Base-by-base conservation (phyloP, 371 early-diverging fungal genomes). In the Catenaria anguillulae region DNA sequence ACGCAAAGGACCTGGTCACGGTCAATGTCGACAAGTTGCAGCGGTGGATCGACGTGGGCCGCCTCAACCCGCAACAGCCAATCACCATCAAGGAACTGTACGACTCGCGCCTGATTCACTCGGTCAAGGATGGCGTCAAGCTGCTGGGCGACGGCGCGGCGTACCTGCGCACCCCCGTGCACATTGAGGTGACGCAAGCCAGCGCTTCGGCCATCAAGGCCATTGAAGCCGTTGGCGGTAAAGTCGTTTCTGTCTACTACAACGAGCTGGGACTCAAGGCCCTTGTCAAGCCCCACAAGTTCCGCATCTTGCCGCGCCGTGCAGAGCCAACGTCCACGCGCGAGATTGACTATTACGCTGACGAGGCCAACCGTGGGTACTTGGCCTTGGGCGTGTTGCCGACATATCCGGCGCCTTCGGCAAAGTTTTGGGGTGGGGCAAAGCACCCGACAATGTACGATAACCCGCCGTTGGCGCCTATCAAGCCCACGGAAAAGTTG, bases 11-110 rank as follows among this genome's bases (percentile, higher is more conserved):
- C 31, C 42, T 33, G 4, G 35, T n/a, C 34, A 48, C 35, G 59
- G 68, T 94, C 65, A 86, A 87, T 64, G 73, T 95, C 68, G 94
- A 94, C 74, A 79, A 84, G 45, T 72, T 97, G 67, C 92, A 94
- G 73, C 85, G 87, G 71, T 93, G 90, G 87, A 87, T 95, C 63
- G 83, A 86, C 62, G 77, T 74, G 0, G 92, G 92, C 21, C 81
- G 95, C 35, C 69, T 97, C 55, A 91, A 95, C 68, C 73, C 89
- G 8, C 69, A 78, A 15, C 79, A 87, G 64, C 73, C 83, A 4
- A 92, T 97, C 62, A 92, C 92, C 33, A 84, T 93, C 77, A 83
- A 84, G 64, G 77, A 86, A 35, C 81, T 96, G 33, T 35, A 63
- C 24, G 81, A 84, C 59, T 73, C 86, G 29, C 82, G 87, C 45